Evolutionary conservation across 1,139 yeast species (phyloP).

Genomic region (Eremothecium gossypii): DNA sequence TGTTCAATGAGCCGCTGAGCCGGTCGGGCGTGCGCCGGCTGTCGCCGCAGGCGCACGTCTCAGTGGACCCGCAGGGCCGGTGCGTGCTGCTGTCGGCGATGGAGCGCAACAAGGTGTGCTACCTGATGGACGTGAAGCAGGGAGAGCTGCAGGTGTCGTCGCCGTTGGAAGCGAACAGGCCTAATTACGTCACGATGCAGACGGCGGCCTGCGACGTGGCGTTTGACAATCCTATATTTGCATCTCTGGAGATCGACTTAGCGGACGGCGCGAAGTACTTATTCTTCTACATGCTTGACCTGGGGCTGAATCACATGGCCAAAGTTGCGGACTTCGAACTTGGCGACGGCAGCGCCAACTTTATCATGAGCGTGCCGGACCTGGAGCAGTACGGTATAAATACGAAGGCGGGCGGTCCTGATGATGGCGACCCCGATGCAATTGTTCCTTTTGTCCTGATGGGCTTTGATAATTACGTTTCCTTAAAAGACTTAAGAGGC

Average conservation of each 20-base stretch:
- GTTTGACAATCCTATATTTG: slow-evolving; percentile 76
- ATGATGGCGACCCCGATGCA: slow-evolving; percentile 36
- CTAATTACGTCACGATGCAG: slow-evolving; percentile 45
- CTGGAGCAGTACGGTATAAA: slow-evolving; percentile 18
- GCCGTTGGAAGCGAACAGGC: slow-evolving; percentile 60
- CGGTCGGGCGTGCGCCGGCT: slow-evolving; percentile 69
- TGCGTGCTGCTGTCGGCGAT: slow-evolving; percentile 64
- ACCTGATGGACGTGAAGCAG: slow-evolving; percentile 41
- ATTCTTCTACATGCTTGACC: slow-evolving; percentile 70
- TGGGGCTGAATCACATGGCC: slow-evolving; percentile 72
- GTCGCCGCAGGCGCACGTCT: slow-evolving; percentile 70
- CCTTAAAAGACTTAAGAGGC: slow-evolving; percentile 36
- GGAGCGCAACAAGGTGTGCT: slow-evolving; percentile 64
- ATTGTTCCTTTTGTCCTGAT: slow-evolving; percentile 45
- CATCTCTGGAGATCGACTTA: slow-evolving; percentile 60
- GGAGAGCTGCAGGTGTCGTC: slow-evolving; percentile 47
- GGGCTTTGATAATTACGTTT: slow-evolving; percentile 39
- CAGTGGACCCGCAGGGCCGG: slow-evolving; percentile 64
- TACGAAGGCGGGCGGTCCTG: slow-evolving; percentile 9
- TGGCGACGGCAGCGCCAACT: slow-evolving; percentile 36
- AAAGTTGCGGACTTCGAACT: slow-evolving; percentile 39
- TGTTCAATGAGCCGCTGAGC: slow-evolving; percentile 58
- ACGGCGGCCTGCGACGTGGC: slow-evolving; percentile 62
- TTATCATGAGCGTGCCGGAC: slow-evolving; percentile 25
- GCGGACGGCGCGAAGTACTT: slow-evolving; percentile 27